A percentile compares a stretch with the other conserved stretches of the same genome.
Evolutionary conservation across 805 yeast species (phyloP).

Genomic region (Cyberlindnera sargentensis): DNA sequence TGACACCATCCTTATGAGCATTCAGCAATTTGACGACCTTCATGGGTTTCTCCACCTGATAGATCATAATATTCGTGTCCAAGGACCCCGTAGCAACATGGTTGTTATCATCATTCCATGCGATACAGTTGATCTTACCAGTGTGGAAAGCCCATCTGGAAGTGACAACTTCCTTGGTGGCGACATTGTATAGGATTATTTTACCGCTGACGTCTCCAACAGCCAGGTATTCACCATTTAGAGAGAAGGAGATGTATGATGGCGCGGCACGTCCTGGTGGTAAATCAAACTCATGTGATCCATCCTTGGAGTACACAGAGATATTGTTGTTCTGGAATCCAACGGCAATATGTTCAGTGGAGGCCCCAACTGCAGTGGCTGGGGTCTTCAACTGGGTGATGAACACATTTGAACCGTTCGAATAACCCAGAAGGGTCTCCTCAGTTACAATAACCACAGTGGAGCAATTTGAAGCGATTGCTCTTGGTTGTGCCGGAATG

Average conservation of each 20-base stretch:
- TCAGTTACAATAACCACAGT: constrained; percentile 33
- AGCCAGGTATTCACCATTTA: constrained; percentile 61
- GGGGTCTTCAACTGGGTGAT: constrained; percentile 28
- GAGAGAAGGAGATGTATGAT: constrained; percentile 60
- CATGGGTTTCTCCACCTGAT: constrained; percentile 72
- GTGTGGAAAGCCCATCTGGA: constrained; percentile 96
- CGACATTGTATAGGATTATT: constrained; percentile 59
- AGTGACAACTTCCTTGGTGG: constrained; percentile 53
- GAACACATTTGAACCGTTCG: constrained; percentile 26
- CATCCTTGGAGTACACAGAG: constrained; percentile 31
- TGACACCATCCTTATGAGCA: constrained; percentile 87
- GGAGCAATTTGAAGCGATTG: constrained; percentile 32
- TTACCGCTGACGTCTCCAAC: constrained; percentile 87
- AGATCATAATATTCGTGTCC: constrained; percentile 75
- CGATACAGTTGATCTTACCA: constrained; percentile 65
- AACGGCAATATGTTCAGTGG: constrained; percentile 38
- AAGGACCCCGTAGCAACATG: constrained; percentile 73
- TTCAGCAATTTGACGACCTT: constrained; percentile 66
- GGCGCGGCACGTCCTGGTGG: constrained; percentile 55
- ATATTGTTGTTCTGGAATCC: constrained; percentile 37
- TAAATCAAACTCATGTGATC: constrained; percentile 23
- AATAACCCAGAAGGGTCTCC: constrained; percentile 28
- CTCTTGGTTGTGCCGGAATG: constrained; percentile 44
- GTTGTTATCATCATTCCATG: constrained; percentile 74
- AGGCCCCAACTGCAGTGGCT: constrained; percentile 41